These are phyloP conservation scores for Macadamia integrifolia DNA, from an alignment of 164 flowering plant species.

Conservation along the genomic window DNA sequence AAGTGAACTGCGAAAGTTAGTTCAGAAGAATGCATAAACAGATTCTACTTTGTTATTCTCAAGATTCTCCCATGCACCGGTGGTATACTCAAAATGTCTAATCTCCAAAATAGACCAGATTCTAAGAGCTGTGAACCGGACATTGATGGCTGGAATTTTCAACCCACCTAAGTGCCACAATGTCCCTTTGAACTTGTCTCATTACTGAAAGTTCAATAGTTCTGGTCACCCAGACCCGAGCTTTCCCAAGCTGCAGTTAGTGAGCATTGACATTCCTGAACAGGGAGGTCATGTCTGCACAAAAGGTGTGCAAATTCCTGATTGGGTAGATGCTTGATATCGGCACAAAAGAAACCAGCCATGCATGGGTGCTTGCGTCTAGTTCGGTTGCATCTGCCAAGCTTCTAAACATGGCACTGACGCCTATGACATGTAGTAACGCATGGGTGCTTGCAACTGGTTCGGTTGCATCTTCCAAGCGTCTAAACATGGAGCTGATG, in stretches of 20 bases:
- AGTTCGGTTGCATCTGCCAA: neutral
- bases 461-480: neutral
- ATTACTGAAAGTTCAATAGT: neutral
- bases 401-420: neutral
- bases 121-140: neutral
- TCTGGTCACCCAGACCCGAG: neutral
- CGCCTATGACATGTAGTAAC: neutral
- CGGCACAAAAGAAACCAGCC: neutral
- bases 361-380: neutral
- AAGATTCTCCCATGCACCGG: neutral
- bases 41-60: neutral
- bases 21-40: neutral
- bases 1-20: neutral
- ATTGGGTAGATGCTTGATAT: neutral
- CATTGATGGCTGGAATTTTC: neutral
- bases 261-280: neutral
- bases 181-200: neutral
- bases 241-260: neutral
- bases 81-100: neutral
- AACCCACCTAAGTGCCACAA: neutral
- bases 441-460: neutral
- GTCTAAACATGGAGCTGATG: neutral
- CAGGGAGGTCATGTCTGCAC: no score
- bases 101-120: neutral
- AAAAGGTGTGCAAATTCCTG: neutral